phyloP scores from a whole-genome alignment of 306 rosid species.

The Rubus parviflorus region DNA sequence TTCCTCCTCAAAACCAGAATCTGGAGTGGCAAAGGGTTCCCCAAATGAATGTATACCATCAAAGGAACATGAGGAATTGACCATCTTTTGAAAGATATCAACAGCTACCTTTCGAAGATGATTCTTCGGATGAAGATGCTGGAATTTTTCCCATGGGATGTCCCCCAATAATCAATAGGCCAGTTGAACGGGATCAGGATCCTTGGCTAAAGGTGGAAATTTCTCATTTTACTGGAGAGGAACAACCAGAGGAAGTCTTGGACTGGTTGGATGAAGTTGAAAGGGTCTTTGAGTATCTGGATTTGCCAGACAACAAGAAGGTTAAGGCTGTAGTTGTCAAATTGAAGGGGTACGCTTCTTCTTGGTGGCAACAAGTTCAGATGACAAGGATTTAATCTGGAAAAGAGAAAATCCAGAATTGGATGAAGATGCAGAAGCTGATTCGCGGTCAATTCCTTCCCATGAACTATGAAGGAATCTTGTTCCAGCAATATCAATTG shows the following conservation, averaged over 20 bases:
- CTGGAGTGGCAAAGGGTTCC: background rate
- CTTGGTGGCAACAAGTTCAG: background rate
- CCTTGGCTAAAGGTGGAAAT: background rate
- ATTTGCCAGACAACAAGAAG: background rate
- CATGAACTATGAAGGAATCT: background rate
- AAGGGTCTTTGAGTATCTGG: background rate
- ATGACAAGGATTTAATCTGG: background rate
- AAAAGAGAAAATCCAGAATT: background rate
- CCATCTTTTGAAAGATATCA: background rate
- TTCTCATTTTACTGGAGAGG: background rate
- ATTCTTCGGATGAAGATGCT: background rate
- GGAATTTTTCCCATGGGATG: background rate
- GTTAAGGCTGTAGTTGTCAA: background rate
- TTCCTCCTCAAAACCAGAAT: background rate
- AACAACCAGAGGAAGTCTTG: background rate
- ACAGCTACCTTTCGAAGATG: background rate
- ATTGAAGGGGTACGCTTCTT: background rate
- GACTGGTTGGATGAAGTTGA: background rate
- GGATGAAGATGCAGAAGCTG: background rate
- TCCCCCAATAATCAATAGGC: too few relatives aligned
- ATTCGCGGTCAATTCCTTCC: background rate
- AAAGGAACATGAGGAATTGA: background rate
- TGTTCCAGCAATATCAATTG: background rate
- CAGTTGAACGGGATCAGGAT: background rate
- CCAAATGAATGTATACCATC: background rate